These are phyloP conservation scores for Camelina hispida DNA, from an alignment of 345 rosid species.

Conservation along the genomic window DNA sequence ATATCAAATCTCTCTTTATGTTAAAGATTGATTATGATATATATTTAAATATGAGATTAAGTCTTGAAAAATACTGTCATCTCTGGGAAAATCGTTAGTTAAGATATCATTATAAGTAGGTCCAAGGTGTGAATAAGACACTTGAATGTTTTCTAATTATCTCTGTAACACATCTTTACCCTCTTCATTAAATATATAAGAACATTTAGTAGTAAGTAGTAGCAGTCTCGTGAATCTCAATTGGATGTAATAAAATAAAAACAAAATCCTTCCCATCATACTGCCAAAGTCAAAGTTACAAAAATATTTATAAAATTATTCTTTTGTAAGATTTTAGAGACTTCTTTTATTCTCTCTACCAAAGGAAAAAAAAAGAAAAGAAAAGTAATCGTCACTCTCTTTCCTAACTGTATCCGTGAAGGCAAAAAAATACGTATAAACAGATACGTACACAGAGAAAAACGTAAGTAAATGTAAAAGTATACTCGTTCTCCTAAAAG, in stretches of 20 bases:
- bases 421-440: constrained; percentile 43
- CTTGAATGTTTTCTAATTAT: constrained; percentile 1
- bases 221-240: constrained; percentile 40
- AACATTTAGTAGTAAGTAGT: neutral
- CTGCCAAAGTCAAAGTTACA: constrained; percentile 40
- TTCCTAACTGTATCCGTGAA: constrained; percentile 48
- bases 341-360: constrained; percentile 33
- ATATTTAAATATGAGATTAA: neutral
- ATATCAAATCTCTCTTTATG: neutral
- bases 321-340: constrained; percentile 17
- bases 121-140: constrained; percentile 35
- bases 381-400: constrained; percentile 33
- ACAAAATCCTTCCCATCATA: constrained; percentile 39
- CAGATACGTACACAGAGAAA: constrained; percentile 21
- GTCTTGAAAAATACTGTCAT: neutral
- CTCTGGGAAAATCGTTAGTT: constrained; percentile 21
- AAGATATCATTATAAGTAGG: constrained; percentile 27
- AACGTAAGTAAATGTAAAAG: neutral
- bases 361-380: neutral
- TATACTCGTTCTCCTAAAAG: constrained; percentile 31
- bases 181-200: neutral
- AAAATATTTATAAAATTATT: constrained; percentile 2
- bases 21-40: constrained; percentile 6
- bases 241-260: constrained; percentile 46
- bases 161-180: neutral